Evolutionary conservation across 345 rosid genomes (phyloP), one percentile per base, ranked within the genome.

Genomic region (Hypericum androsaemum): DNA sequence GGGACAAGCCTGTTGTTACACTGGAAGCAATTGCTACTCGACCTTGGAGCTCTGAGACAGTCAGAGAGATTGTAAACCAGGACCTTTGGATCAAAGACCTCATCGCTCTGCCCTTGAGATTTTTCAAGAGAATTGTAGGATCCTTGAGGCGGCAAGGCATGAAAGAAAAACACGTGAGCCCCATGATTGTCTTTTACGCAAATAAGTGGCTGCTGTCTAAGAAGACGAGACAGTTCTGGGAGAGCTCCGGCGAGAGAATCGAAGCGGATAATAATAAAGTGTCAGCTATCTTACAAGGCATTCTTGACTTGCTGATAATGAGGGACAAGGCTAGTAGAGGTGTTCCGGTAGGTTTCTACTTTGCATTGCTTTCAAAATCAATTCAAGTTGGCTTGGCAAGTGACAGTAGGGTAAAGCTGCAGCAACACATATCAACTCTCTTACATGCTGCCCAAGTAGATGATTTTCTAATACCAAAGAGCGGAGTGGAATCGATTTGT

Each of bases 141-240:
- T 81, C 92, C 50, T 53, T 83, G 66, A 74, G 92, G 63, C 67
- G 95, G 64, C 92, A 87, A 64, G 92, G 95, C 35, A 83, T 87
- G 95, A 87, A 79, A 61, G 92, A 87, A 44, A 87, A 77, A 49
- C 77, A 77, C 35, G 84, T 81, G 14, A 79, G 72, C 37, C 88
- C 88, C 15, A 60, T 87, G 41, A 65, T 83, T 6, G 76, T 81
- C 50, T 73, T 87, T 65, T 83, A 66, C 8, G 77, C 83, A 32
- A 79, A 75, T 52, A 86, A 74, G 59, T 80, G 78, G 85, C 35
- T 77, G 1, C 64, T 80, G 47, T 67, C 75, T 7, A 61, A 64
- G 53, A 74, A 68, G 62, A 61, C 75, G 0, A 46, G 58, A 41
- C 87, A 75, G 49, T 73, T 57, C 32, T 68, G 75, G 69, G 72